phyloP scores from a whole-genome alignment of 495 filamentous ascomycete species.

The Amorphotheca resinae region DNA sequence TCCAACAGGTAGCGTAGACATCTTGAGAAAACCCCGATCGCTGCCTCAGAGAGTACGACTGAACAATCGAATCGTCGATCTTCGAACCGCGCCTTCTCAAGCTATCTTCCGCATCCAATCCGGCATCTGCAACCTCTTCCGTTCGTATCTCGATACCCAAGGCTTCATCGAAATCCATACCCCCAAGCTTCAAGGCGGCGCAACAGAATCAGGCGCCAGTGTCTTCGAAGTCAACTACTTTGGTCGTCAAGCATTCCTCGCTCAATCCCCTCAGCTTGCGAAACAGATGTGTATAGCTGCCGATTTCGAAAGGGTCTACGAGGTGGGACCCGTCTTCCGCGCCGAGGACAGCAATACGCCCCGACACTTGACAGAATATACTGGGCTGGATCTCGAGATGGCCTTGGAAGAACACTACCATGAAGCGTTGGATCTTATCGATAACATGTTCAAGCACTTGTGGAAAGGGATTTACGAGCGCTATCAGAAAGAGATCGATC shows the following conservation, averaged over 20 bases:
- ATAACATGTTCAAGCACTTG: slow-evolving; percentile 76
- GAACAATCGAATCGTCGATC: slow-evolving; percentile 73
- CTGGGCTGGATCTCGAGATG: slow-evolving; percentile 92
- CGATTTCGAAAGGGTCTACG: slow-evolving; percentile 83
- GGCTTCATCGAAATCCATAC: slow-evolving; percentile 89
- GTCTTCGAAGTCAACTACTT: slow-evolving; percentile 97
- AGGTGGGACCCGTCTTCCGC: slow-evolving; percentile 91
- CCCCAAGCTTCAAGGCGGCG: slow-evolving; percentile 79
- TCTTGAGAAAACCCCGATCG: slow-evolving; percentile 10
- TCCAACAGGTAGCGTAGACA: slow-evolving; percentile 14
- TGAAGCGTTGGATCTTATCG: slow-evolving; percentile 72
- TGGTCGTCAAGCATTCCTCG: slow-evolving; percentile 74
- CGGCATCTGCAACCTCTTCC: slow-evolving; percentile 69
- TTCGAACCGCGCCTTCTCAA: slow-evolving; percentile 75
- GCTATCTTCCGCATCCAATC: slow-evolving; percentile 73
- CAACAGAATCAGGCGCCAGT: slow-evolving; percentile 82
- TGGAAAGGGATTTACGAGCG: slow-evolving; percentile 64
- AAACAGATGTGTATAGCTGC: slow-evolving; percentile 94
- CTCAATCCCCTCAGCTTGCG: slow-evolving; percentile 85
- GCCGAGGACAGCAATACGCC: slow-evolving; percentile 96
- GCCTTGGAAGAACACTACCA: slow-evolving; percentile 81
- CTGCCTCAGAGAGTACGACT: slow-evolving; percentile 34
- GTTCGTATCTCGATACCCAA: slow-evolving; percentile 59
- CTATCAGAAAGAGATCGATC: slow-evolving; percentile 55
- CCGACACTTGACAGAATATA: slow-evolving; percentile 91